Evolutionary conservation across 805 yeast species (phyloP), one percentile per base, ranked within the genome.

Genomic region (Nakazawaea ishiwadae): DNA sequence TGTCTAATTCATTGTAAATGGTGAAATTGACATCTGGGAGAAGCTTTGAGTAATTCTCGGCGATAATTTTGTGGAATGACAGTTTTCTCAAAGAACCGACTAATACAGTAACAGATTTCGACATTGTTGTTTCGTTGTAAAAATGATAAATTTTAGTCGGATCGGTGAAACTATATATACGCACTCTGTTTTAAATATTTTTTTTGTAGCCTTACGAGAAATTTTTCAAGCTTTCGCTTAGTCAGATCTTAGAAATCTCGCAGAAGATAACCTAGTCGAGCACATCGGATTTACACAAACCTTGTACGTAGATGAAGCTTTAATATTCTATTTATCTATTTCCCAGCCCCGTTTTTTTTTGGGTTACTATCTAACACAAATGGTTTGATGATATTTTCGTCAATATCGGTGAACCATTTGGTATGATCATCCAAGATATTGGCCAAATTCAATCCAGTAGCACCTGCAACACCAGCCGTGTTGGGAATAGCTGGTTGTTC

Each of bases 351-450:
- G 12, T 37, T 37, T 14, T 30, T 37, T 17, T 41, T 41, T 11
- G 40, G 44, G 23, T 31, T 41, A 12, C 37, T 68, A 52, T 91
- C 98, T 44, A 90, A 71, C 40, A 91, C 72, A 0, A 88, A 96
- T 1, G 97, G 97, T 59, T 90, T 90, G 52, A 93, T 69, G 17
- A 93, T 93, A 56, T 87, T 87, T 52, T 93, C 96, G 58, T 93
- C 99, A 56, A 93, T 87, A 51, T 79, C 83, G 16, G 87, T 83
- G 60, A 93, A 93, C 98, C 99, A 91, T 56, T 76, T 81, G 9
- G 90, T 84, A 46, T 81, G 85, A 49, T 84, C 90, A 48, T 83
- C 91, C 19, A 63, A 44, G n/a, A 63, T 52, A 43, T 56, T 57
- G 35, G 55, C 53, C 26, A 62, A 46, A 28, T 47, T 57, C 26